Base-by-base conservation (phyloP, 768 basidiomycete species). In the Leccinum pellstonianum region DNA sequence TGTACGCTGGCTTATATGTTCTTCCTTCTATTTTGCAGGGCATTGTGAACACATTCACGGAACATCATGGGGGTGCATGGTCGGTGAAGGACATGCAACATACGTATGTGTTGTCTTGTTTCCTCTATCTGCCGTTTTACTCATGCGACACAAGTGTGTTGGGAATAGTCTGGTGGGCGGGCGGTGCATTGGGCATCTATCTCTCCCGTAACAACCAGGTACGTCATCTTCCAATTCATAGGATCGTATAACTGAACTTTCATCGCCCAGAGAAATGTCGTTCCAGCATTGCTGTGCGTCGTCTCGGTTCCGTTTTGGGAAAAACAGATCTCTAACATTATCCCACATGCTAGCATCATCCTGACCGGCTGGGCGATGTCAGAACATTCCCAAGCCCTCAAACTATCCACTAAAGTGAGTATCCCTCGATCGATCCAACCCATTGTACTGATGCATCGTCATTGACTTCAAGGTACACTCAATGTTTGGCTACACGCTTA, bases 301-400 rank as follows among this genome's bases (percentile, higher is more conserved):
- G 51, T 49, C 29, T 31, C 54, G 4, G 4, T 29, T 27, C 10
- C 11, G 4, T 19, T 55, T 31, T 3, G 2, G 21, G 17, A n/a
- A 60, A 21, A 21, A 33, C 21, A 21, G 5, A 55, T 43, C 43
- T 19, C 14, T 25, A 52, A 54, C 49, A 4, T 54, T 25, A 23
- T 37, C 29, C 35, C 33, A 7, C 5, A 60, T 14, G 43, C 37
- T 60, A 93, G 90, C 52, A 88, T 95, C 63, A 86, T 93, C 59
- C 78, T 97, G 59, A 97, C 95, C 0, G 95, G 95, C 6, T 96
- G 91, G 87, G 94, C 88, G 0, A 95, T 97, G 91, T 90, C 90
- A 0, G 86, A 91, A 48, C 95, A 97, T 64, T 84, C 84, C 1
- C 95, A 98, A 76, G 86, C 84, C 5, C 79, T 94, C 52, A 87